A percentile compares a stretch with the other conserved stretches of the same genome.
Conservation (phyloP, 805 yeast genomes). For the Debaryomyces maramus region DNA sequence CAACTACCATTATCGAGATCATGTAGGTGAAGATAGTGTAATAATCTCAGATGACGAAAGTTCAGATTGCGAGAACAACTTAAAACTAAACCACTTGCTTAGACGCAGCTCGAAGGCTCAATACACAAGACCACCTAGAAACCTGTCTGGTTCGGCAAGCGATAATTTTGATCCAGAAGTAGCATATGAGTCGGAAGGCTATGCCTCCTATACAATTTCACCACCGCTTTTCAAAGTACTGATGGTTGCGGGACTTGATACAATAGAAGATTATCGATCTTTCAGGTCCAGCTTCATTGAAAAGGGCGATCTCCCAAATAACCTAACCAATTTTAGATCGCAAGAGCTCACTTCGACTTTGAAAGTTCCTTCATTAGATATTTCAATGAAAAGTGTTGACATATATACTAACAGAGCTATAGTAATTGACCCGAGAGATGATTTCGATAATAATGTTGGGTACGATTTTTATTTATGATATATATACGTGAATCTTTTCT, state of each 20-base stretch:
- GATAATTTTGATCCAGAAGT: background rate
- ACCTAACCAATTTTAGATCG: background rate
- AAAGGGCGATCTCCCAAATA: background rate
- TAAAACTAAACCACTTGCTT: background rate
- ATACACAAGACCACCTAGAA: background rate
- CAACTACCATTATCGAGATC: background rate
- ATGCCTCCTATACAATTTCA: too few relatives aligned
- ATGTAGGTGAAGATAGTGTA: conserved; percentile 9
- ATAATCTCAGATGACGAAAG: conserved; percentile 11
- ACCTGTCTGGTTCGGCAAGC: background rate
- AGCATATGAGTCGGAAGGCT: too few relatives aligned
- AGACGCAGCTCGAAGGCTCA: background rate
- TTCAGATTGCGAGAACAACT: background rate
- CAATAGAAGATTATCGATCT: background rate
- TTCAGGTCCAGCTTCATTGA: background rate
- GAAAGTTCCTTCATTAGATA: background rate
- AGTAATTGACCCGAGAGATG: background rate
- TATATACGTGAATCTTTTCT: too few relatives aligned
- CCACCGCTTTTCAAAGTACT: too few relatives aligned
- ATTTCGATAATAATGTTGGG: background rate
- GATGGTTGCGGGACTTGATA: too few relatives aligned
- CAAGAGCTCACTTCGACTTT: background rate
- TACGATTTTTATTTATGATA: too few relatives aligned
- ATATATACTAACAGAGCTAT: background rate
- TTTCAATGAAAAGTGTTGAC: background rate